Evolutionary conservation across 768 basidiomycete genomes (phyloP), one percentile per base, ranked within the genome.

Genomic region (Mycena sanguinolenta): DNA sequence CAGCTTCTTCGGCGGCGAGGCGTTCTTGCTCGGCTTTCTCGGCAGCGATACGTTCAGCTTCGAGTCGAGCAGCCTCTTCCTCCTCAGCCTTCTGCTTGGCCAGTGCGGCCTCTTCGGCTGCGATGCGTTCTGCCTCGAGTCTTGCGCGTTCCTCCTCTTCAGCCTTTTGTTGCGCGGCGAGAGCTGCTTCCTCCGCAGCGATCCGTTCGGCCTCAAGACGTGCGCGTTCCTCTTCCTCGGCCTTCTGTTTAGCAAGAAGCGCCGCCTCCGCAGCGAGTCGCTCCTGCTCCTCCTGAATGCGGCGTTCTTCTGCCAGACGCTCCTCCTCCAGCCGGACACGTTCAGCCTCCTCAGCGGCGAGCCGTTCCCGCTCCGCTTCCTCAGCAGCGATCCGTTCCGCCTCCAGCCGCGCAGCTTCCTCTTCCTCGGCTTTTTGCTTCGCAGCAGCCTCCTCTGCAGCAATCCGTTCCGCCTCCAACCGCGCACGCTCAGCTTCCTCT

Each of bases 301-400:
- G 49, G 12, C 49, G 49, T 19, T 58, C 23, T 23, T 58, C 65
- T 3, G 63, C 63, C 23, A 64, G 23, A 54, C 50, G 52, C 52
- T 66, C 46, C n/a, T 58, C 57, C 46, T 58, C 66, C 17, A 67
- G 21, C 12, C 58, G 55, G 1, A 25, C 65, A 12, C 32, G 42
- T 27, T 66, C 65, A 12, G 55, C 65, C 19, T 49, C 65, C 34
- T 66, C 65, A 19, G 55, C 58, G 8, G 65, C 65, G 6, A 67
- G 49, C 30, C 58, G 65, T 25, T 59, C 53, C 8, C 38, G 58
- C 52, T 67, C 49, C 21, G 62, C 58, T 36, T 70, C 32, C 36
- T 70, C 63, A 13, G 57, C 62, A 9, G 46, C 62, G 4, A 67
- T 16, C 3, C 65, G 65, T 19, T 42, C 67, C 39, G 64, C 68